phyloP scores from a whole-genome alignment of 805 yeast genomes.

The Monosporozyma aerobia region DNA sequence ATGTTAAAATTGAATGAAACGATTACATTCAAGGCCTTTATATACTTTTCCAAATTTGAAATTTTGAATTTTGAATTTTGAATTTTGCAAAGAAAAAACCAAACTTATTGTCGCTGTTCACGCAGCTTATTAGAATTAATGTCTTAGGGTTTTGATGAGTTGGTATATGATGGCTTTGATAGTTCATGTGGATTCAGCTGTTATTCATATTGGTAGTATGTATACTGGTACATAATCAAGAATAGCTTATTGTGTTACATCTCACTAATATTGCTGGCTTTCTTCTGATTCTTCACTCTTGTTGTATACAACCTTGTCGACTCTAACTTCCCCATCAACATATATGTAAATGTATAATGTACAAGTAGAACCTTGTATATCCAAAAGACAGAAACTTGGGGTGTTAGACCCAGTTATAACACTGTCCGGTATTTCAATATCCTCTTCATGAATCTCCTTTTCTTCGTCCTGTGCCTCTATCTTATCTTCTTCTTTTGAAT shows the following conservation, averaged over 20 bases:
- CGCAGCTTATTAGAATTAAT: not conserved
- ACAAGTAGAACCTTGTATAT: slow-evolving; percentile 70
- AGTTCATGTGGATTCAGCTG: not conserved
- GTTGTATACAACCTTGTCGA: slow-evolving; percentile 71
- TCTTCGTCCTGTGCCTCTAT: not conserved
- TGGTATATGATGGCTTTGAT: not conserved
- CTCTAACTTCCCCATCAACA: slow-evolving; percentile 75
- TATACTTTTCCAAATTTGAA: slow-evolving; percentile 6
- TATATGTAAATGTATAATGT: slow-evolving; percentile 79
- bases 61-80: not conserved
- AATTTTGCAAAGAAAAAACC: not conserved
- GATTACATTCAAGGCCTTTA: slow-evolving; percentile 6
- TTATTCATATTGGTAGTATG: not conserved
- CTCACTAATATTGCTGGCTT: not conserved
- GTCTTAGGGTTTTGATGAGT: not conserved
- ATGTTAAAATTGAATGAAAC: not conserved
- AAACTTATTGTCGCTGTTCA: not conserved
- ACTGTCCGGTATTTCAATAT: slow-evolving; percentile 14
- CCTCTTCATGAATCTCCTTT: slow-evolving; percentile 11
- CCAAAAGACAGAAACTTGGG: slow-evolving; percentile 85
- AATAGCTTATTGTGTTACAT: not conserved
- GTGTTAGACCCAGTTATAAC: slow-evolving; percentile 32
- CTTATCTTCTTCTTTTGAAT: slow-evolving; percentile 1
- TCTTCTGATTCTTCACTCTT: slow-evolving; percentile 28
- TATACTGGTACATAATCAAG: not conserved